A percentile compares a stretch with the other conserved stretches of the same genome.
These are phyloP conservation scores for Cladosporium halotolerans DNA, from an alignment of 2,329 filamentous ascomycete species.

Conservation along the genomic window DNA sequence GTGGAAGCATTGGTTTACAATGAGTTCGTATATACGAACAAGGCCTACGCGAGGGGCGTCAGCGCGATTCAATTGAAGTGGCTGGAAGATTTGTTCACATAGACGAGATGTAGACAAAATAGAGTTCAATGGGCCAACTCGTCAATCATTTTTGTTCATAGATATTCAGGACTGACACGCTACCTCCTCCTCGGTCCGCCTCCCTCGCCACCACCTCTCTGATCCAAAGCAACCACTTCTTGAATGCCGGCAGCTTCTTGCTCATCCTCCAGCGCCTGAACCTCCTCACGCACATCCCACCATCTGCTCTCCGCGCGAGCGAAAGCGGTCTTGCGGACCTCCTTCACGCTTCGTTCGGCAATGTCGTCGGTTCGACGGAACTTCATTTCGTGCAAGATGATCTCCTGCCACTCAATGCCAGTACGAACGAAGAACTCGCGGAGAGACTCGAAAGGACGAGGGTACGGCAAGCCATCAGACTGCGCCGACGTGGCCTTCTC, in stretches of 20 bases:
- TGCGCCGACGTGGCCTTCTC: slow-evolving; percentile 42
- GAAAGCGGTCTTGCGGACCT: slow-evolving; percentile 87
- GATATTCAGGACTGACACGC: no score
- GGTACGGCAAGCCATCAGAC: slow-evolving; percentile 70
- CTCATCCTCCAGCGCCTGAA: slow-evolving; percentile 85
- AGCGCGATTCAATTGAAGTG: slow-evolving; percentile 58
- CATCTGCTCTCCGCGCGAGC: slow-evolving; percentile 91
- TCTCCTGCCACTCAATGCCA: slow-evolving; percentile 82
- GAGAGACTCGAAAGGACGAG: slow-evolving; percentile 77
- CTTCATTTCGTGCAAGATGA: slow-evolving; percentile 68
- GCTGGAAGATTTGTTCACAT: slow-evolving; percentile 47
- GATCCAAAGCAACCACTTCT: slow-evolving; percentile 82
- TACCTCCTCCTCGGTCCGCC: slow-evolving; percentile 12
- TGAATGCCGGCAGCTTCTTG: slow-evolving; percentile 93
- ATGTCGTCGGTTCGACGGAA: slow-evolving; percentile 57
- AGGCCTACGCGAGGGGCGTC: slow-evolving; percentile 56
- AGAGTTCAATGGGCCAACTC: background rate
- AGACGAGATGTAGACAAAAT: background rate
- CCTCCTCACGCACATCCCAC: slow-evolving; percentile 97
- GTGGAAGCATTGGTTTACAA: slow-evolving; percentile 59
- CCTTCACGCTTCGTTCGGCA: slow-evolving; percentile 72
- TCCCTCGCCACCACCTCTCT: slow-evolving; percentile 47
- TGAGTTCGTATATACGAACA: slow-evolving; percentile 60
- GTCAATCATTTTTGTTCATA: background rate
- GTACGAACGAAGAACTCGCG: slow-evolving; percentile 90